Percentiles rank a stretch among this genome's conserved stretches.
Conservation (phyloP, 352 stramenopile genomes). For the Hyaloperonospora arabidopsidis region DNA sequence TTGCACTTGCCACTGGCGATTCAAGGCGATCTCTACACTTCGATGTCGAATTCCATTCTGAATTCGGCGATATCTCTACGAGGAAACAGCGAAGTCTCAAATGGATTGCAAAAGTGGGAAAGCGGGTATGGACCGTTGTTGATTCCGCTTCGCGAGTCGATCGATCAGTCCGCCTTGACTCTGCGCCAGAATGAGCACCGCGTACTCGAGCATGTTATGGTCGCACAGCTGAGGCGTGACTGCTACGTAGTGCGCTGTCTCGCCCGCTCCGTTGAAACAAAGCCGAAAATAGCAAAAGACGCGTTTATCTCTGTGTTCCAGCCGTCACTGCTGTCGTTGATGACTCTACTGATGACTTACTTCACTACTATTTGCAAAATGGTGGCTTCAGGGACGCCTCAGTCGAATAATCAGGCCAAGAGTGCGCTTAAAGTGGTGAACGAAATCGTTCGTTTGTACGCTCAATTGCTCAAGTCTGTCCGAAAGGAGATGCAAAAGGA, state of each 20-base stretch:
- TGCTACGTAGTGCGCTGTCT: constrained; percentile 63
- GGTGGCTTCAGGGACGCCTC: constrained; percentile 18
- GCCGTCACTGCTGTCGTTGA: constrained; percentile 43
- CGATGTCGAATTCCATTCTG: constrained; percentile 72
- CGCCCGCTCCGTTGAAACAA: constrained; percentile 58
- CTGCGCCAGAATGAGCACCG: constrained; percentile 70
- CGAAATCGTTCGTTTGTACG: constrained; percentile 69
- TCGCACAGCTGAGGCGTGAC: constrained; percentile 61
- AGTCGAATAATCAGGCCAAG: constrained; percentile 42
- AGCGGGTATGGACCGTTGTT: constrained; percentile 53
- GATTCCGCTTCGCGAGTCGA: constrained; percentile 58
- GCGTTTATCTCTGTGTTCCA: constrained; percentile 62
- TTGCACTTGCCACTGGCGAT: constrained; percentile 59
- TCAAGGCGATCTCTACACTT: constrained; percentile 70
- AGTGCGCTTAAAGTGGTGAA: constrained; percentile 70
- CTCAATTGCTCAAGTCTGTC: constrained; percentile 70
- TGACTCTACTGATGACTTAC: constrained; percentile 63
- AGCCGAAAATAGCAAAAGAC: constrained; percentile 70
- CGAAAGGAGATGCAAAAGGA: constrained; percentile 81
- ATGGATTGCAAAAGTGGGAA: constrained; percentile 35
- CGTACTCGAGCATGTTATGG: constrained; percentile 53
- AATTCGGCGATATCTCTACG: constrained; percentile 67
- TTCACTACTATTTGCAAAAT: constrained; percentile 57
- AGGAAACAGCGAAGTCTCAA: constrained; percentile 16
- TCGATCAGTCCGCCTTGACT: constrained; percentile 55